These are phyloP conservation scores for Taxillus chinensis DNA, from an alignment of 164 flowering plant genomes.

Conservation along the genomic window DNA sequence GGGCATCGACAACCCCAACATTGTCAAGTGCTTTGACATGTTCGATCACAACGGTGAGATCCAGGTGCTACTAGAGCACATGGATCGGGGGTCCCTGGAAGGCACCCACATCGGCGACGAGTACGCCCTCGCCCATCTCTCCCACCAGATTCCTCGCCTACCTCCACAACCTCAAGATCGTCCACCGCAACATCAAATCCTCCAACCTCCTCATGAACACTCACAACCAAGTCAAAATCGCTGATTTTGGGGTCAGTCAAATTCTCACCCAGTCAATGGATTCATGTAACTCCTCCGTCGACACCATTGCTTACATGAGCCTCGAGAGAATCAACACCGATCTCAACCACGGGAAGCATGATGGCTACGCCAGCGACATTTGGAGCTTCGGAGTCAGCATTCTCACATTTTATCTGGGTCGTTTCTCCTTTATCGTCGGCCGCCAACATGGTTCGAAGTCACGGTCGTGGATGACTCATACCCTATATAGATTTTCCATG, in stretches of 20 bases:
- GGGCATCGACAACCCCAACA: not conserved
- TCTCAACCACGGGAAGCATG: slow-evolving; percentile 41
- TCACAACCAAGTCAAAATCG: slow-evolving; percentile 51
- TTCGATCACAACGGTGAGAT: slow-evolving; percentile 47
- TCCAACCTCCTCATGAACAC: slow-evolving; percentile 48
- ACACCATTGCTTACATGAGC: slow-evolving; percentile 86
- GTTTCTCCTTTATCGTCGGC: slow-evolving; percentile 47
- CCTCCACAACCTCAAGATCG: slow-evolving; percentile 56
- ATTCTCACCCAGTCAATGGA: slow-evolving; percentile 56
- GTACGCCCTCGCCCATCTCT: slow-evolving; percentile 24
- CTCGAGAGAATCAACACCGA: slow-evolving; percentile 83
- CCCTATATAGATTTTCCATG: no score
- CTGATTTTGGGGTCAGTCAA: slow-evolving; percentile 81
- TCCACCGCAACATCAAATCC: slow-evolving; percentile 76
- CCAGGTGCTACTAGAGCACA: slow-evolving; percentile 52
- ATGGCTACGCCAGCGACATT: slow-evolving; percentile 62
- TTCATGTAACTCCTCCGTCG: slow-evolving; percentile 69
- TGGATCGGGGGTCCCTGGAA: slow-evolving; percentile 61
- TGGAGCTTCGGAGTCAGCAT: slow-evolving; percentile 79
- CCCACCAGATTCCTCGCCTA: slow-evolving; percentile 43
- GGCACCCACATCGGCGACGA: slow-evolving; percentile 36
- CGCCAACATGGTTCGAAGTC: no score
- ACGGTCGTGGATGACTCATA: no score
- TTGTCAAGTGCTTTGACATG: slow-evolving; percentile 19
- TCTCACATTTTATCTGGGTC: slow-evolving; percentile 65